Evolutionary conservation across 164 flowering plant genomes (phyloP).

Genomic region (Paratinospora sagittata): DNA sequence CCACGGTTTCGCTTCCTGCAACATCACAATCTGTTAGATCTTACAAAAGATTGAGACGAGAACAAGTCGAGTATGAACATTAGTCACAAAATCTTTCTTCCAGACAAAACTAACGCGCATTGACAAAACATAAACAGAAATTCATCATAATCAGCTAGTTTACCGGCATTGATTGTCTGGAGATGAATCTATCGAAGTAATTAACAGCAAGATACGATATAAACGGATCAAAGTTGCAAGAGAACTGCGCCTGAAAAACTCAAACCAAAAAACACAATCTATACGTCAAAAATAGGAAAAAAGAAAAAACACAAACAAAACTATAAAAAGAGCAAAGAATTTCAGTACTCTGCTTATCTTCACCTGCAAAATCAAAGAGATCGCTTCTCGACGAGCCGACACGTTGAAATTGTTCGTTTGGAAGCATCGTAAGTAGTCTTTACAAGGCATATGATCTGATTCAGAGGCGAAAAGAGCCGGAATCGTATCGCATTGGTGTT

Average conservation of each 20-base stretch:
- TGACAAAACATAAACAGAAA: neutral
- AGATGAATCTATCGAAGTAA: conserved; percentile 62
- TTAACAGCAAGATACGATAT: conserved; percentile 53
- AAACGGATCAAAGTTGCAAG: conserved; percentile 35
- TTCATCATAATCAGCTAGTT: neutral
- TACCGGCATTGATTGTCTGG: conserved; percentile 43
- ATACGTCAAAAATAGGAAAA: neutral
- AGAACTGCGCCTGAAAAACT: conserved; percentile 22
- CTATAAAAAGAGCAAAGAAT: neutral
- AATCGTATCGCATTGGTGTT: conserved; percentile 19
- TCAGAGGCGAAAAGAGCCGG: conserved; percentile 39
- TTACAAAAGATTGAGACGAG: neutral
- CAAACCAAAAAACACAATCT: neutral
- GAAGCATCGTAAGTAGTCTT: conserved; percentile 16
- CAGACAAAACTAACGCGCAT: neutral
- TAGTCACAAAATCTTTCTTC: too few species aligned
- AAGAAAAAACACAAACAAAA: neutral
- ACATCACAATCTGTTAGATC: conserved; percentile 13
- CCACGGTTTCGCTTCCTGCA: conserved; percentile 60
- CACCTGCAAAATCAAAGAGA: conserved; percentile 45
- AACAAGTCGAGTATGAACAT: too few species aligned
- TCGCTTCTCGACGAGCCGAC: conserved; percentile 30
- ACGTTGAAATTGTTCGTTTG: conserved; percentile 13
- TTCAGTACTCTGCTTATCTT: neutral
- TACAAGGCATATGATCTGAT: conserved; percentile 53